phyloP scores from a whole-genome alignment of 768 basidiomycete genomes.

The Mycena kentingensis region DNA sequence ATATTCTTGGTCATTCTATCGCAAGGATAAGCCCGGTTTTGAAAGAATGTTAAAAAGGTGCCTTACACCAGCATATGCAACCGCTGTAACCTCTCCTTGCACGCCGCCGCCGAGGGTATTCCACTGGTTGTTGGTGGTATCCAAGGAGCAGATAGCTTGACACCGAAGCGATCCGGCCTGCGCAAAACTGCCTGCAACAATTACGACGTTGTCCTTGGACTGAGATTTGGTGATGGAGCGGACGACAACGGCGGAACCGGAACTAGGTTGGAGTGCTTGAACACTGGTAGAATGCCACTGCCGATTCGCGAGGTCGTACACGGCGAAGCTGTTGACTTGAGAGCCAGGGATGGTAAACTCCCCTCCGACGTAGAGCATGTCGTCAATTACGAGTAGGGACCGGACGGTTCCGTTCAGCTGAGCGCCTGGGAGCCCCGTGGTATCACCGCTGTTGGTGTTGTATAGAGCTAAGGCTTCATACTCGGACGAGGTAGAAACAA shows the following conservation, averaged over 20 bases:
- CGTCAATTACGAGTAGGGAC: constrained; percentile 70
- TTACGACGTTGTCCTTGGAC: constrained; percentile 59
- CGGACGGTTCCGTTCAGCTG: constrained; percentile 77
- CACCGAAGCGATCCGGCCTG: constrained; percentile 77
- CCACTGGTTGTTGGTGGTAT: constrained; percentile 75
- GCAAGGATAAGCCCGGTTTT: constrained; percentile 12
- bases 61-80: constrained; percentile 84
- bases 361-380: constrained; percentile 80
- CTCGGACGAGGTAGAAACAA: constrained; percentile 41
- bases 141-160: constrained; percentile 76
- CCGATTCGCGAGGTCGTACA: constrained; percentile 72
- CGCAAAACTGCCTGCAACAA: constrained; percentile 88
- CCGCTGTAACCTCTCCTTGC: constrained; percentile 74
- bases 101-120: constrained; percentile 76
- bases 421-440: constrained; percentile 59
- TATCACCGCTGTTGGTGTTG: constrained; percentile 49
- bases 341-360: constrained; percentile 68
- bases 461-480: constrained; percentile 73
- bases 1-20: constrained; percentile 62
- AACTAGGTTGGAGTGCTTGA: constrained; percentile 58
- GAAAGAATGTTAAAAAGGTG: constrained; percentile 20
- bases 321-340: constrained; percentile 66
- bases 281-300: constrained; percentile 62
- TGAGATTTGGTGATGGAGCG: constrained; percentile 68
- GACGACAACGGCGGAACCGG: constrained; percentile 62